These are phyloP conservation scores for Spinellus fusiger DNA, from an alignment of 192 early-diverging fungal species.

Conservation along the genomic window DNA sequence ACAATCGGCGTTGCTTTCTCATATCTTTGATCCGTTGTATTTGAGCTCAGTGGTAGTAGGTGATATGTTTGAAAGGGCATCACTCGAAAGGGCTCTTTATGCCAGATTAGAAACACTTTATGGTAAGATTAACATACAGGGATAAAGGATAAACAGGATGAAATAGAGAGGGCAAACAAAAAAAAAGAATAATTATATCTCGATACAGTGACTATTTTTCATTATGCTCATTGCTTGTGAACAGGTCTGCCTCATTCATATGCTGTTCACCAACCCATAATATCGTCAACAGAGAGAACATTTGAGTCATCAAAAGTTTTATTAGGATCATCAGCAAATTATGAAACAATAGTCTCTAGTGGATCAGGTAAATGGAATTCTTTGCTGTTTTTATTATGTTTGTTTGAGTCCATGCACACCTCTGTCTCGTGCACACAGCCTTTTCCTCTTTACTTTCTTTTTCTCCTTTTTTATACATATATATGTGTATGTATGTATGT, in stretches of 20 bases:
- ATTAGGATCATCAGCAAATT: slow-evolving; percentile 13
- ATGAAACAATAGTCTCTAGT: slow-evolving; percentile 13
- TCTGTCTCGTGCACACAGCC: too few relatives aligned
- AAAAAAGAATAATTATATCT: not conserved
- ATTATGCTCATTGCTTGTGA: not conserved
- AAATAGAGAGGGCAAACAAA: not conserved
- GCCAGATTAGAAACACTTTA: slow-evolving; percentile 34
- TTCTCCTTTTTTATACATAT: too few relatives aligned
- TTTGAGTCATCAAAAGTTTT: slow-evolving; percentile 18
- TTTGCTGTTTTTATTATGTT: too few relatives aligned
- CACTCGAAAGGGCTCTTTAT: slow-evolving; percentile 63
- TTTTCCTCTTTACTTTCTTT: too few relatives aligned
- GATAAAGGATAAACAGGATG: not conserved
- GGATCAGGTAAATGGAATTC: slow-evolving; percentile 16
- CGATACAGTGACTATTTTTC: too few relatives aligned
- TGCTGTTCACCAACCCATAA: slow-evolving; percentile 4
- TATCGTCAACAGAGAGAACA: not conserved
- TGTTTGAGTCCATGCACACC: too few relatives aligned
- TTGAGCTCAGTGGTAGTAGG: slow-evolving; percentile 57
- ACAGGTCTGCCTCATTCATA: slow-evolving; percentile 11
- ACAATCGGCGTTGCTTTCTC: slow-evolving; percentile 60
- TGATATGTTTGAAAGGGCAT: slow-evolving; percentile 57
- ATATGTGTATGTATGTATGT: too few relatives aligned
- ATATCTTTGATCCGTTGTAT: slow-evolving; percentile 63
- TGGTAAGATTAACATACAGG: not conserved